Conservation (phyloP, 208 protist genomes). For the Strigomonas culicis region DNA sequence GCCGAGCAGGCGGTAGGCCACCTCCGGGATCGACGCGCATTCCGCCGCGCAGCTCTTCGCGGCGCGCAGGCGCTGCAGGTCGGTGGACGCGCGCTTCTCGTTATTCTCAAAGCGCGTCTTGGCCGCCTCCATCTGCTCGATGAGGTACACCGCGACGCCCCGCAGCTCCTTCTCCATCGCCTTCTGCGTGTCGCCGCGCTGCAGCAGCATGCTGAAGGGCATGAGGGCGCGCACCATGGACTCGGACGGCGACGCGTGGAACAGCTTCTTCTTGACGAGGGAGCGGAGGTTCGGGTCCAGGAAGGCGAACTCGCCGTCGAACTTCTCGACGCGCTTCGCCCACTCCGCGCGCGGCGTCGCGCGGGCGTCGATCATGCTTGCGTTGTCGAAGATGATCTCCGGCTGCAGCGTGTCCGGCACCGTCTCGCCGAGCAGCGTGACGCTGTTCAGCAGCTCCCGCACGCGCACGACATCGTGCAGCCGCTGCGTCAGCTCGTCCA, state of each 20-base stretch:
- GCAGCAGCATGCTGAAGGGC: constrained; percentile 56
- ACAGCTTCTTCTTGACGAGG: constrained; percentile 54
- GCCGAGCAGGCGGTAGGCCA: constrained; percentile 57
- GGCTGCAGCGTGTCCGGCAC: constrained; percentile 52
- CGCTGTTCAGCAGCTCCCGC: constrained; percentile 50
- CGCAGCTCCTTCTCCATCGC: constrained; percentile 53
- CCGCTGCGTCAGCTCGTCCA: constrained; percentile 55
- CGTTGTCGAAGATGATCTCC: constrained; percentile 69
- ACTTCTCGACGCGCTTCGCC: constrained; percentile 51
- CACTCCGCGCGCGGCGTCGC: constrained; percentile 37
- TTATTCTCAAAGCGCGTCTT: constrained; percentile 61
- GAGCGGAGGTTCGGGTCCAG: constrained; percentile 65
- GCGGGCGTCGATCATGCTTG: constrained; percentile 60
- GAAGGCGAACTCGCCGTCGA: constrained; percentile 84
- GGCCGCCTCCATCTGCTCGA: constrained; percentile 52
- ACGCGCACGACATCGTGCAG: constrained; percentile 72
- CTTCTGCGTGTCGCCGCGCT: constrained; percentile 38
- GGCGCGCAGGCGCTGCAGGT: constrained; percentile 61
- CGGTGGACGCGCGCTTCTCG: constrained; percentile 48
- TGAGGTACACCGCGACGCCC: constrained; percentile 39
- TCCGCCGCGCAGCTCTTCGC: constrained; percentile 60
- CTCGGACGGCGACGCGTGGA: constrained; percentile 26
- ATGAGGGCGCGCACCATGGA: constrained; percentile 39
- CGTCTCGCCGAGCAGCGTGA: constrained; percentile 28
- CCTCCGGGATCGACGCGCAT: constrained; percentile 49